Evolutionary conservation across 345 rosid species (phyloP), one percentile per base, ranked within the genome.

Genomic region (Clausena lansium): DNA sequence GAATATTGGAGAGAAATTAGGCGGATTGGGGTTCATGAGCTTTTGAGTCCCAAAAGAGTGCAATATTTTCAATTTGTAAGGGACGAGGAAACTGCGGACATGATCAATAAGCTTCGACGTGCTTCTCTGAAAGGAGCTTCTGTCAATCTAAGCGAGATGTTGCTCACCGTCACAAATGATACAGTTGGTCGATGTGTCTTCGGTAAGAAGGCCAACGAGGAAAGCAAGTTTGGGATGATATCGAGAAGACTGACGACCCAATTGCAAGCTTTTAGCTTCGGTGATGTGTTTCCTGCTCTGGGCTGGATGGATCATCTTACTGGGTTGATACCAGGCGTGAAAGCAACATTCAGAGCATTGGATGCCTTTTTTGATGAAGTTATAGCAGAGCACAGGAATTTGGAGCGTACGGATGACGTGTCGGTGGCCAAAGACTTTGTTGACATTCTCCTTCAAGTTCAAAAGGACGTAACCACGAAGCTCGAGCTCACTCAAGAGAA

Each of bases 1-100:
- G 83, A 83, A 30, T 78, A 75, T 5, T 80, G 81, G 84, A 80
- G 86, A 67, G 77, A 85, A 52, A 65, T 36, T 33, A 54, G 70
- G 25, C 79, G 73, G 70, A 63, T 58, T 25, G 7, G 61, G 4
- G 75, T 61, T 45, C 33, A 60, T 20, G 75, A 85, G 55, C 81
- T 85, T 17, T 36, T 83, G 4, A 78, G 80, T 36, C 2, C 7
- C 0, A 74, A 59, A 55, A 83, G 76, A 20, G 84, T 83, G 10
- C 80, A 74, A 13, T 76, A 79, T 0, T 85, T 78, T 68, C 79
- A 83, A 5, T 64, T 22, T 24, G 78, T 79, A 7, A 79, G 81
- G 69, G 84, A 83, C 19, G 80, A 84, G 28, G 85, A 84, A 71
- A 71, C 77, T 60, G 27, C 27, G 10, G 33, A 14, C n/a, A 41